Conservation (phyloP, 331 rosid species). For the Quercus tomentella region DNA sequence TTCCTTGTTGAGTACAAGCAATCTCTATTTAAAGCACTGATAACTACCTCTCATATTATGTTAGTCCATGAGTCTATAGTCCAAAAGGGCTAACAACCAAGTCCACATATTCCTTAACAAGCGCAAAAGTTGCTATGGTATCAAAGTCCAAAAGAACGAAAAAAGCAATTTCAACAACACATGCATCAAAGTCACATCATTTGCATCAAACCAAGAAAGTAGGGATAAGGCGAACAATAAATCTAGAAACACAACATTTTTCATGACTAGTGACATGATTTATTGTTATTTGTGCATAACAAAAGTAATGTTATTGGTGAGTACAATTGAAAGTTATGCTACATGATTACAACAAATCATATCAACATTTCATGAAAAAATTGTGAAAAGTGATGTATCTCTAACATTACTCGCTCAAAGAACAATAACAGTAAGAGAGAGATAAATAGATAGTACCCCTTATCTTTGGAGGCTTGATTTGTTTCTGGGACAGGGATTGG, state of each 20-base stretch:
- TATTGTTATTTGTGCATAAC: too few species aligned
- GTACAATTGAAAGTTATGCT: too few species aligned
- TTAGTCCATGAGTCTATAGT: not conserved
- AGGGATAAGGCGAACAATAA: not conserved
- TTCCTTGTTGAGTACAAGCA: not conserved
- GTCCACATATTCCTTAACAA: not conserved
- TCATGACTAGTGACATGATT: too few species aligned
- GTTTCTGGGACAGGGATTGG: constrained; percentile 53
- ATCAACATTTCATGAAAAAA: too few species aligned
- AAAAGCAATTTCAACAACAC: not conserved
- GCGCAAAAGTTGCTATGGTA: too few species aligned
- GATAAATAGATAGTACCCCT: constrained; percentile 31
- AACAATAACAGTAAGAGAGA: not conserved
- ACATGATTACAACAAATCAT: too few species aligned
- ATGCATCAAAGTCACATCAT: not conserved
- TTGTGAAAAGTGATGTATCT: too few species aligned
- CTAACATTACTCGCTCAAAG: too few species aligned
- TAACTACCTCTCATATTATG: not conserved
- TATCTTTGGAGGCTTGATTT: constrained; percentile 39
- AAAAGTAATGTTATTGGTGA: too few species aligned
- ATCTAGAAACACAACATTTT: too few species aligned
- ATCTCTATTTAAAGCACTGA: not conserved
- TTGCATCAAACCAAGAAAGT: not conserved
- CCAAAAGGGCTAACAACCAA: not conserved
- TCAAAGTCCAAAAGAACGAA: not conserved